phyloP scores from a whole-genome alignment of 139 green algal species.

The Tetraselmis chui region DNA sequence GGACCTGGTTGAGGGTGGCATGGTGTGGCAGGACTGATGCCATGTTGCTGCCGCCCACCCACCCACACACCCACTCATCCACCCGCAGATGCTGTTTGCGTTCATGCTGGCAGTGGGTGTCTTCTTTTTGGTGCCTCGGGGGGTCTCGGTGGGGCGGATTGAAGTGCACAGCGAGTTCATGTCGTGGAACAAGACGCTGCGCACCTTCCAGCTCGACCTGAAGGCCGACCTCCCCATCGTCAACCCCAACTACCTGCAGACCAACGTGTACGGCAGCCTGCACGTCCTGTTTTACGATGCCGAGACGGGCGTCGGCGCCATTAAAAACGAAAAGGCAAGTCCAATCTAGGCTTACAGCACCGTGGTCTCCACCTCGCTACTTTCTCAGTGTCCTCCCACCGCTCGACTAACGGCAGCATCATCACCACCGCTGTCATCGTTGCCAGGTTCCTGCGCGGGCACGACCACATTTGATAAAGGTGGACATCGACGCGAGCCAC shows the following conservation, averaged over 20 bases:
- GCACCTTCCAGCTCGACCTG: background rate
- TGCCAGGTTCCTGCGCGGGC: background rate
- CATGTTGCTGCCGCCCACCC: background rate
- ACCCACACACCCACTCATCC: background rate
- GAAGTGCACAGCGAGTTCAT: background rate
- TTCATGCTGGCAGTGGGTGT: background rate
- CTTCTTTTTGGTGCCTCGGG: background rate
- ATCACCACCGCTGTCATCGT: too few species aligned
- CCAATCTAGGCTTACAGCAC: too few species aligned
- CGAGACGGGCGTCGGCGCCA: background rate
- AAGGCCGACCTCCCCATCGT: background rate
- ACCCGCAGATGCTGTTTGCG: background rate
- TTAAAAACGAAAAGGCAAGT: background rate
- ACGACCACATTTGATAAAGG: background rate
- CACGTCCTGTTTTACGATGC: background rate
- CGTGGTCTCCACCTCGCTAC: too few species aligned
- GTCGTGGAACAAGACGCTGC: background rate
- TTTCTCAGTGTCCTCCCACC: too few species aligned
- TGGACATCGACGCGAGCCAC: background rate
- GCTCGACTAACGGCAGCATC: too few species aligned
- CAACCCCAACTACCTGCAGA: background rate
- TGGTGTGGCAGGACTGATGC: background rate
- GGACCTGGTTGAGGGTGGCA: background rate
- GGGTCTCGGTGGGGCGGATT: background rate
- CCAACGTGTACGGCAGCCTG: background rate